Percentiles rank a stretch among this genome's conserved stretches.
phyloP scores from a whole-genome alignment of 2,329 filamentous ascomycete species.

The Pseudocercospora ulei region DNA sequence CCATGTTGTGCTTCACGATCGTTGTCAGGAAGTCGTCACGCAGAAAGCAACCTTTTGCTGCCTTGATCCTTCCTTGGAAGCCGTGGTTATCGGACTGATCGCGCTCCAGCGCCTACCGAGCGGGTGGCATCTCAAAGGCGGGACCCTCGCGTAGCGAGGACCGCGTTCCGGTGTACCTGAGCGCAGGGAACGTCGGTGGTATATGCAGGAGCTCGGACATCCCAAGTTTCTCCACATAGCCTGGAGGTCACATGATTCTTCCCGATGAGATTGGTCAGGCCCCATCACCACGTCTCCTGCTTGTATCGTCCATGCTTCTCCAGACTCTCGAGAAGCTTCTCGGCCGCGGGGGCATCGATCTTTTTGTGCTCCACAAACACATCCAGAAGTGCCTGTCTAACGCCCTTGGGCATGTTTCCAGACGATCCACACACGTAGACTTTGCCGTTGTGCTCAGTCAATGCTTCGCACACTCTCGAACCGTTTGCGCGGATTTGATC shows the following conservation, averaged over 20 bases:
- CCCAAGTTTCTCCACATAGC: conserved; percentile 1
- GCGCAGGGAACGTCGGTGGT: background rate
- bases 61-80: background rate
- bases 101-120: background rate
- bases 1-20: conserved; percentile 15
- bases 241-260: background rate
- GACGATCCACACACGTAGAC: conserved; percentile 53
- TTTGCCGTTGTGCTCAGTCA: conserved; percentile 46
- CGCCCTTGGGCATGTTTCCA: conserved; percentile 61
- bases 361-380: conserved; percentile 41
- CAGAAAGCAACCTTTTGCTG: background rate
- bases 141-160: background rate
- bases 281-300: conserved; percentile 57
- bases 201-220: conserved; percentile 3
- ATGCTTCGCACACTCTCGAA: conserved; percentile 43
- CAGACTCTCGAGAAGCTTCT: conserved; percentile 47
- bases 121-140: background rate
- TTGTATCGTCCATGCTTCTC: conserved; percentile 55
- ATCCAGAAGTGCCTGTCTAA: conserved; percentile 57
- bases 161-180: conserved; percentile 2
- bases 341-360: conserved; percentile 47
- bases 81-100: background rate
- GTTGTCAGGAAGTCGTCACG: conserved; percentile 9
- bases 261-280: conserved; percentile 1
- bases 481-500: conserved; percentile 49